A percentile compares a stretch with the other conserved stretches of the same genome.
These are phyloP conservation scores for Colletotrichum costaricense DNA, from an alignment of 2,329 filamentous ascomycete genomes.

Conservation along the genomic window DNA sequence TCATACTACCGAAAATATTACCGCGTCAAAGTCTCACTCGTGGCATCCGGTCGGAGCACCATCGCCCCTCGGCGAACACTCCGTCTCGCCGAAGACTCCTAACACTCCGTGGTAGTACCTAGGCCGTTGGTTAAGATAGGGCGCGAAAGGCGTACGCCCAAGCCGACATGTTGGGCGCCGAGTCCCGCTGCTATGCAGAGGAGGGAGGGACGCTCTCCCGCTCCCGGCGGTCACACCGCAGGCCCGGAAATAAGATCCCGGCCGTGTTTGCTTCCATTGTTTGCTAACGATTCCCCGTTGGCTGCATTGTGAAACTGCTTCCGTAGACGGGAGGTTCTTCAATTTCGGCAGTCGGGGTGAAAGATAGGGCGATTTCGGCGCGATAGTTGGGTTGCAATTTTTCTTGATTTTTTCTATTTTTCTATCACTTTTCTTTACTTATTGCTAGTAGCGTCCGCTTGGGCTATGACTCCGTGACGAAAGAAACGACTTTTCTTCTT, in stretches of 20 bases:
- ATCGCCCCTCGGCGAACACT: background rate
- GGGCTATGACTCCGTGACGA: background rate
- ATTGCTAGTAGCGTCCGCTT: background rate
- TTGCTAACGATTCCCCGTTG: background rate
- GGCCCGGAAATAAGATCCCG: conserved; percentile 16
- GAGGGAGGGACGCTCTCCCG: background rate
- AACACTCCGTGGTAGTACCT: too few species aligned
- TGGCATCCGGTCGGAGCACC: background rate
- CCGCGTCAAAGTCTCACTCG: background rate
- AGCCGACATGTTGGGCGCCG: background rate
- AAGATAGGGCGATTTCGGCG: background rate
- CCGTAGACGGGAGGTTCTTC: background rate
- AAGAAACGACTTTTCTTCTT: background rate
- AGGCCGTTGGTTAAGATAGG: background rate
- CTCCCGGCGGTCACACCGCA: conserved; percentile 12
- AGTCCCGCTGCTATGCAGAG: background rate
- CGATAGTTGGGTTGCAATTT: too few species aligned
- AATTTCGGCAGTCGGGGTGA: conserved; percentile 1
- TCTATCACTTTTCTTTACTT: background rate
- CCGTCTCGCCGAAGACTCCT: conserved; percentile 1
- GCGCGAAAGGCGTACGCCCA: background rate
- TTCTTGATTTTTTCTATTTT: too few species aligned
- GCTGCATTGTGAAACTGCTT: background rate
- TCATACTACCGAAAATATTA: background rate
- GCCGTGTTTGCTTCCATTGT: background rate